phyloP scores from a whole-genome alignment of 2,329 filamentous ascomycete species.

The Neonectria ditissima region DNA sequence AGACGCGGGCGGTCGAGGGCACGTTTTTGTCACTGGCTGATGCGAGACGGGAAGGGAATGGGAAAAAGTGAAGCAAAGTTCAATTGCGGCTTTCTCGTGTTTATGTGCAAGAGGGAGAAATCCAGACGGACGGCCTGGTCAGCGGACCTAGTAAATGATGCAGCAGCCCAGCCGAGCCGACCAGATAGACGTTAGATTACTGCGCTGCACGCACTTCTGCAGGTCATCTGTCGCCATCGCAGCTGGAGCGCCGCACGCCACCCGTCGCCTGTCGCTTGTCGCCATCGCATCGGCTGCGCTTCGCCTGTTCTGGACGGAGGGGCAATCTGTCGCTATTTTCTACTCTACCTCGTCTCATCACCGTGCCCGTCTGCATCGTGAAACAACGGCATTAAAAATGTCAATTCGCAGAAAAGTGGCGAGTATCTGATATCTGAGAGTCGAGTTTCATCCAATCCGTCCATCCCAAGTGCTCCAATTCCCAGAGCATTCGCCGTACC shows the following conservation, averaged over 20 bases:
- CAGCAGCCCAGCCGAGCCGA: slow-evolving; percentile 2
- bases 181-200: neutral
- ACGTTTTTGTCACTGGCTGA: neutral
- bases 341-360: neutral
- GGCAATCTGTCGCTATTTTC: neutral
- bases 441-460: slow-evolving; percentile 11
- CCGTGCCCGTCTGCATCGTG: neutral
- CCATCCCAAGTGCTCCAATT: slow-evolving; percentile 7
- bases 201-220: neutral
- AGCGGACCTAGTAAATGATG: neutral
- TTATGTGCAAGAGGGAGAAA: slow-evolving; percentile 1
- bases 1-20: neutral
- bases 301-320: neutral
- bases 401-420: neutral
- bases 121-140: too few species aligned
- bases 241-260: neutral
- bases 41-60: neutral
- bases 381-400: neutral
- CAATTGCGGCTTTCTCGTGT: neutral
- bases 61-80: too few species aligned
- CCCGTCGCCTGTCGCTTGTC: slow-evolving; percentile 8
- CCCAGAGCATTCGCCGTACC: neutral
- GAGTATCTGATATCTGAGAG: slow-evolving; percentile 10
- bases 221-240: neutral
- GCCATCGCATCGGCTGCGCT: slow-evolving; percentile 1